These are phyloP conservation scores for Sicyos baderoa DNA, from an alignment of 306 rosid genomes.

Conservation along the genomic window DNA sequence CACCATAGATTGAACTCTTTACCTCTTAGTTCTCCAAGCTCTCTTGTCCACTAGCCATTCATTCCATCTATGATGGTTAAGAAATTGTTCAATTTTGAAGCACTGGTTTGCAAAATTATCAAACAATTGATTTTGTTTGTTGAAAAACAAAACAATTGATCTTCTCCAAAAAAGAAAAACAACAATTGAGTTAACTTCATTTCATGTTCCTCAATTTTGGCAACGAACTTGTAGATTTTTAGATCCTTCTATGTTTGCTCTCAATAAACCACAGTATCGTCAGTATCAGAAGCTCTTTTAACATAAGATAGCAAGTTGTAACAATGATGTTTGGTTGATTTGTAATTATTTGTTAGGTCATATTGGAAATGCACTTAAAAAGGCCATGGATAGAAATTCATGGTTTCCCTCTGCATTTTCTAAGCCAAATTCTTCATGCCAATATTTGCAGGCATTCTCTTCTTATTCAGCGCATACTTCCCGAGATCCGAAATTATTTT, in stretches of 20 bases:
- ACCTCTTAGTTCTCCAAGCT: too few relatives aligned
- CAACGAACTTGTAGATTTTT: background rate
- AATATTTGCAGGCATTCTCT: conserved; percentile 64
- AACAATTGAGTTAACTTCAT: background rate
- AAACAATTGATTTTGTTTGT: background rate
- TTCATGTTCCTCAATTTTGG: conserved; percentile 2
- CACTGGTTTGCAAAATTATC: background rate
- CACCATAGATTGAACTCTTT: too few relatives aligned
- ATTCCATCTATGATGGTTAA: too few relatives aligned
- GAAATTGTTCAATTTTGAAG: background rate
- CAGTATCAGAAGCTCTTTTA: too few relatives aligned
- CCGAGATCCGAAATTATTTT: conserved; percentile 74
- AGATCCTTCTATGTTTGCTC: background rate
- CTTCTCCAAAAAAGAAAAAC: too few relatives aligned
- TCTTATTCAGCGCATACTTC: conserved; percentile 60
- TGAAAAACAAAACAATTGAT: background rate
- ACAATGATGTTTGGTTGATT: too few relatives aligned
- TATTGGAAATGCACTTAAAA: conserved; percentile 3
- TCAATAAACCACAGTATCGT: too few relatives aligned
- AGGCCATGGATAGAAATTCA: background rate
- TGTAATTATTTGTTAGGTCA: too few relatives aligned
- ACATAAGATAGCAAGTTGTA: background rate
- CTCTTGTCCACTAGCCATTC: too few relatives aligned
- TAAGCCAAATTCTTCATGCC: conserved; percentile 21
- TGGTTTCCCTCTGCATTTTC: conserved; percentile 6